These are phyloP conservation scores for Bruguiera parviflora DNA, from an alignment of 345 rosid species.

Conservation along the genomic window DNA sequence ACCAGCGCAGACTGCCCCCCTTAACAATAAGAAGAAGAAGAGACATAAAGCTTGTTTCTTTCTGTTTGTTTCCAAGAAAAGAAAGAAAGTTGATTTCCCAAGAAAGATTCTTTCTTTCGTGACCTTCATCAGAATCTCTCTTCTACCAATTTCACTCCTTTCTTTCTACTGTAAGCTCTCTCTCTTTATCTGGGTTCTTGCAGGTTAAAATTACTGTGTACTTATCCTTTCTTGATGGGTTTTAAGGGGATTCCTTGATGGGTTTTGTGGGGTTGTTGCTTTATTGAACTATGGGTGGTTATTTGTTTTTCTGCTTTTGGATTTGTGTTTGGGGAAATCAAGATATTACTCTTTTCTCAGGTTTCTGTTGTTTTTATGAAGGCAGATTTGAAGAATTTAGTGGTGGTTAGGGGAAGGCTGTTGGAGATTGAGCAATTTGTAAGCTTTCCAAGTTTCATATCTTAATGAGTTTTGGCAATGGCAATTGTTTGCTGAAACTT, in stretches of 20 bases:
- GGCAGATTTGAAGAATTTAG: too few species aligned
- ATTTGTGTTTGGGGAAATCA: too few species aligned
- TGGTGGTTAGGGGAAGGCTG: too few species aligned
- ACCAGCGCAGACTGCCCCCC: neutral
- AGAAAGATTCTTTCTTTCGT: neutral
- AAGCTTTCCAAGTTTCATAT: neutral
- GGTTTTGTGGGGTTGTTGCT: neutral
- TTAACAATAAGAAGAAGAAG: neutral
- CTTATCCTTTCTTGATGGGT: neutral
- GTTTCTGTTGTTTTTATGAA: too few species aligned
- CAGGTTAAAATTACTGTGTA: neutral
- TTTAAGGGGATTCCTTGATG: neutral
- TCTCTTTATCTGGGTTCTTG: neutral
- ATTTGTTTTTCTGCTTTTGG: too few species aligned
- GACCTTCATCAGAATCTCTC: neutral
- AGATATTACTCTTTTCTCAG: too few species aligned
- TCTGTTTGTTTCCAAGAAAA: neutral
- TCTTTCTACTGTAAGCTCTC: constrained; percentile 1
- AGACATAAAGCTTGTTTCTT: neutral
- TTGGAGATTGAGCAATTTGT: too few species aligned
- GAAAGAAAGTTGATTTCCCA: neutral
- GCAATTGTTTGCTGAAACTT: neutral
- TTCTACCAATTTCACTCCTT: neutral
- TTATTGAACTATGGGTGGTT: too few species aligned
- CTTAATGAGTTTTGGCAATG: neutral